Evolutionary conservation across 2,329 filamentous ascomycete genomes (phyloP).

Genomic region (Ceratocystis albifundus): DNA sequence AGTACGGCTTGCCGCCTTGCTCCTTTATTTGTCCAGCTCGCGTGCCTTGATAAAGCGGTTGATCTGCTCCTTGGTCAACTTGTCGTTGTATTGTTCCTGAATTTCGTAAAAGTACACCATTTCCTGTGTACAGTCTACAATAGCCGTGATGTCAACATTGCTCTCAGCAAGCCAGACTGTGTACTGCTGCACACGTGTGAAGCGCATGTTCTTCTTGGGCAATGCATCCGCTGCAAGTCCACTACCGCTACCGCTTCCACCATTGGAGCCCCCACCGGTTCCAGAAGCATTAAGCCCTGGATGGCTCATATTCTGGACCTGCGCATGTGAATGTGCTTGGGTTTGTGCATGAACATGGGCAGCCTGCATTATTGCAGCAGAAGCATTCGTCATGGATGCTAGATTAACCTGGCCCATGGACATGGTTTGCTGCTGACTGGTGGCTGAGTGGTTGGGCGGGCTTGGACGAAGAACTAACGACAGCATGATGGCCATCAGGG

Average conservation of each 20-base stretch:
- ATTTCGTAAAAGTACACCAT: constrained; percentile 78
- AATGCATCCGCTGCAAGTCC: not conserved
- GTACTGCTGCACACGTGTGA: constrained; percentile 45
- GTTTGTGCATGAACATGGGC: constrained; percentile 13
- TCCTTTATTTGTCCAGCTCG: constrained; percentile 40
- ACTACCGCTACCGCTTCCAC: constrained; percentile 23
- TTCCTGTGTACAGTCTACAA: constrained; percentile 85
- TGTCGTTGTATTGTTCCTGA: constrained; percentile 50
- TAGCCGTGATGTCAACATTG: constrained; percentile 68
- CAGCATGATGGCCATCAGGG: constrained; percentile 74
- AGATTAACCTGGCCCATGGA: constrained; percentile 14
- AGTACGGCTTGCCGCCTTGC: not conserved
- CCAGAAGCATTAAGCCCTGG: not conserved
- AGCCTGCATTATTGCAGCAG: constrained; percentile 13
- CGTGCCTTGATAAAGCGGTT: constrained; percentile 49
- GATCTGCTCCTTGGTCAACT: constrained; percentile 46
- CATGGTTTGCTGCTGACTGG: constrained; percentile 32
- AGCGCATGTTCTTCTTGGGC: constrained; percentile 20
- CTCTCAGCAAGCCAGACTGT: constrained; percentile 78
- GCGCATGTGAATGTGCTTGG: not conserved
- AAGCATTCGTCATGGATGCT: constrained; percentile 5
- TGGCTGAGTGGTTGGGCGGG: constrained; percentile 16
- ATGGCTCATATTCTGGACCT: not conserved
- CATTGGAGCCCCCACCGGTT: not conserved
- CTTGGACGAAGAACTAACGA: constrained; percentile 67